Evolutionary conservation across 106 monocot species (phyloP).

Genomic region (Xerophyta viscosa): DNA sequence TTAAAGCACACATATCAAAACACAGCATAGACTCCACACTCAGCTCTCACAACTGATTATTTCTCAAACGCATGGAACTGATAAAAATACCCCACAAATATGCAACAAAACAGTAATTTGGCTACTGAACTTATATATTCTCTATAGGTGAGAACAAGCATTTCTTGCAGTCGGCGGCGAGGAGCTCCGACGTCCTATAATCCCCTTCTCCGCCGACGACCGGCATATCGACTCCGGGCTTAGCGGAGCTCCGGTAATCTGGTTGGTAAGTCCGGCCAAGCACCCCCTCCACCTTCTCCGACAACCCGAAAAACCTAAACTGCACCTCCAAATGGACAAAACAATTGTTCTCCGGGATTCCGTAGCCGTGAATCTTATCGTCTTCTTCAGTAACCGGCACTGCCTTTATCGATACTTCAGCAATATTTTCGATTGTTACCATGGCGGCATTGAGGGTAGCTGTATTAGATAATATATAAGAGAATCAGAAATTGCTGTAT

Average conservation of each 20-base stretch:
- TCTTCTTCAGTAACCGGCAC: conserved; percentile 1
- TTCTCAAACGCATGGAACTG: too few relatives aligned
- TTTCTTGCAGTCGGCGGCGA: background rate
- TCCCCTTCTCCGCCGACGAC: conserved; percentile 4
- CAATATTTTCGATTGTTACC: background rate
- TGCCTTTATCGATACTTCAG: background rate
- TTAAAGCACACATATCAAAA: too few relatives aligned
- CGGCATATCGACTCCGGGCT: conserved; percentile 1
- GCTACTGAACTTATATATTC: background rate
- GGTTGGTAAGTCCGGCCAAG: background rate
- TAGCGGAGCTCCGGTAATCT: background rate
- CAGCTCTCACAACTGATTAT: too few relatives aligned
- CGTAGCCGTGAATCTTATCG: background rate
- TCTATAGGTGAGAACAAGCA: conserved; percentile 1
- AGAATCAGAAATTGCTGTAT: too few relatives aligned
- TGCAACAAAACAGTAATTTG: too few relatives aligned
- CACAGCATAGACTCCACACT: too few relatives aligned
- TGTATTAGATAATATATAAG: too few relatives aligned
- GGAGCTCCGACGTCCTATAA: background rate
- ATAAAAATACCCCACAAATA: too few relatives aligned
- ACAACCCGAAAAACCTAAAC: conserved; percentile 3
- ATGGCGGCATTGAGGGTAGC: background rate
- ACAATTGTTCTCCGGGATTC: background rate
- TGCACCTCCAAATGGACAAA: conserved; percentile 4
- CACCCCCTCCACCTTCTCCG: conserved; percentile 1